Evolutionary conservation across 2,329 filamentous ascomycete species (phyloP).

Genomic region (Ambrosiella cleistominuta): DNA sequence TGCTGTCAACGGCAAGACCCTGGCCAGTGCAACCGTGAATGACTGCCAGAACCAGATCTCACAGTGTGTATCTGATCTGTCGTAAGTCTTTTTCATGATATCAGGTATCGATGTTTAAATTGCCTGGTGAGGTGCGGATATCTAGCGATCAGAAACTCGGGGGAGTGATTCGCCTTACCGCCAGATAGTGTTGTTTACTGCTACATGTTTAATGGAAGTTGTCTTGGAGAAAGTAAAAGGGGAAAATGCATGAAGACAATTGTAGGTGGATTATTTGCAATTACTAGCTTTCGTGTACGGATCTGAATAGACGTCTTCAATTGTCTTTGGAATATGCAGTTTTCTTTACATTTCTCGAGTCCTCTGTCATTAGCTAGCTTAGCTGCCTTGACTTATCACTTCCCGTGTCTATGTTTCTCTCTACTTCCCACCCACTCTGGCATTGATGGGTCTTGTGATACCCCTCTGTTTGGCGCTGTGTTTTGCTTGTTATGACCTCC

Average conservation of each 20-base stretch:
- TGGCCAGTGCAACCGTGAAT: conserved; percentile 23
- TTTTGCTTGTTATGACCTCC: no score
- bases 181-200: not conserved
- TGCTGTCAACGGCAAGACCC: conserved; percentile 33
- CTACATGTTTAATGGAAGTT: not conserved
- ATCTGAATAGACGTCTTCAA: not conserved
- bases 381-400: not conserved
- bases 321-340: conserved; percentile 3
- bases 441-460: no score
- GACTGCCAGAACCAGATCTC: conserved; percentile 39
- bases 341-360: not conserved
- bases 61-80: conserved; percentile 23
- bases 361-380: not conserved
- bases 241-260: conserved; percentile 1
- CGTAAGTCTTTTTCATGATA: conserved; percentile 13
- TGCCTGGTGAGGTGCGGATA: not conserved
- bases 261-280: not conserved
- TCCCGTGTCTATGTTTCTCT: no score
- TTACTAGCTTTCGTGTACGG: not conserved
- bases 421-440: no score
- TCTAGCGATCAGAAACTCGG: not conserved
- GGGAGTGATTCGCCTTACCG: not conserved
- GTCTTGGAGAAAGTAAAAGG: not conserved
- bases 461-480: no score
- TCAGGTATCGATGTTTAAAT: not conserved